Base-by-base conservation (phyloP, 176 grass and related monocot species). In the Cenchrus americanus region DNA sequence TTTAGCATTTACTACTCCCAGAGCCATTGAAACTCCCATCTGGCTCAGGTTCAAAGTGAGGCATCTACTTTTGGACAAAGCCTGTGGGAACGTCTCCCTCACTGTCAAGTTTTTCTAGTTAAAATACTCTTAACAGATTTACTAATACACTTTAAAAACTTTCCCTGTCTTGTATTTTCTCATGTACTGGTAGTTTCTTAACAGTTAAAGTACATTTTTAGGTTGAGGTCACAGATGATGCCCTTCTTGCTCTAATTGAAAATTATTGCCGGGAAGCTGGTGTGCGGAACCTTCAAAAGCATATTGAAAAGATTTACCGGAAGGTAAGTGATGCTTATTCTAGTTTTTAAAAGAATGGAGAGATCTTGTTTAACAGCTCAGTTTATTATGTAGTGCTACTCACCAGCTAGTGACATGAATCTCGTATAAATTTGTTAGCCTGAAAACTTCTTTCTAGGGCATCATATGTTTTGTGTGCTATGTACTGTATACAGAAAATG, bases 211-310 rank as follows among this genome's bases (percentile, higher is more conserved):
- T 55, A 59, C 5, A 65, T 94, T 46, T 62, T 60, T 66, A 94
- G 92, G 89, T 89, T 73, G 89, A 91, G 80, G 77, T 89, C 23
- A 94, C 86, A 7, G 87, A 91, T 87, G 83, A 81, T 40, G 92
- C 92, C 75, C 84, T 94, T 69, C 92, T 94, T 50, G 75, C 84
- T 79, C 83, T 94, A 42, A 91, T 94, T 73, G 89, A 94, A 83
- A 89, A 89, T 53, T 94, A 94, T 72, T 94, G 92, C 59, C 70
- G 86, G 18, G 92, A 94, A 94, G 89, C 92, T 59, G 92, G 92
- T 40, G 89, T 94, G 65, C 87, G 89, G 55, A 94, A 94, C 69
- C 92, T 94, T 80, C 86, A 94, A 85, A 91, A 91, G 54, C 86
- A 91, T 58, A 91, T 94, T 23, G 86, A 94, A 85, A 94, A 89